Evolutionary conservation across 2,329 filamentous ascomycete genomes (phyloP).

Genomic region (Zelopaecilomyces penicillatus): DNA sequence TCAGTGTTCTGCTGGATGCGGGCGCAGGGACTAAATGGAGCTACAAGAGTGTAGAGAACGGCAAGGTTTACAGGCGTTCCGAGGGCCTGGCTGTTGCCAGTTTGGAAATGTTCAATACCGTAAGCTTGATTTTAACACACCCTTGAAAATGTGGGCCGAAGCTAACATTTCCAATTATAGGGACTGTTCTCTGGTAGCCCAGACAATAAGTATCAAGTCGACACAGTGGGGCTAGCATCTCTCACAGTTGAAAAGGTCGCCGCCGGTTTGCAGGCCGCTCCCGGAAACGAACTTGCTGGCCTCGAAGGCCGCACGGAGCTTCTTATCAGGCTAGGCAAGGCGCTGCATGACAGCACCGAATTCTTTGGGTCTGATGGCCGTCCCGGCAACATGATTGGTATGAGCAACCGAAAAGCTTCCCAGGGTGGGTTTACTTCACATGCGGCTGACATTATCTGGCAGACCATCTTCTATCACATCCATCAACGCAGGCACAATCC

Average conservation of each 20-base stretch:
- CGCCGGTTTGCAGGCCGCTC: slow-evolving; percentile 74
- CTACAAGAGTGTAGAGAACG: slow-evolving; percentile 87
- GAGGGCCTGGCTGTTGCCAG: slow-evolving; percentile 75
- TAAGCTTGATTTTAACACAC: slow-evolving; percentile 19
- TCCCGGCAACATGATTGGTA: slow-evolving; percentile 91
- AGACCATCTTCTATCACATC: slow-evolving; percentile 92
- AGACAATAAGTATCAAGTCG: slow-evolving; percentile 78
- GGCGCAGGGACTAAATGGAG: slow-evolving; percentile 86
- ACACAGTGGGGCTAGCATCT: slow-evolving; percentile 68
- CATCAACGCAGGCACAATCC: slow-evolving; percentile 79
- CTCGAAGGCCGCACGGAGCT: slow-evolving; percentile 77
- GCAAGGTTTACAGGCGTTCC: slow-evolving; percentile 71
- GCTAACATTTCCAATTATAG: slow-evolving; percentile 19
- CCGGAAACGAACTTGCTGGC: slow-evolving; percentile 73
- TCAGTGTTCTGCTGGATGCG: slow-evolving; percentile 77
- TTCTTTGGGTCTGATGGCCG: slow-evolving; percentile 78
- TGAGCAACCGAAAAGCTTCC: slow-evolving; percentile 16
- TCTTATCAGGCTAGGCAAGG: slow-evolving; percentile 64
- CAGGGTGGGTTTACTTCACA: neutral
- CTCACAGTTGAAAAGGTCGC: slow-evolving; percentile 69
- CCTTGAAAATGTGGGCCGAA: slow-evolving; percentile 10
- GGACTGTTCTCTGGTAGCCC: slow-evolving; percentile 81
- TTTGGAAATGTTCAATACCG: slow-evolving; percentile 84
- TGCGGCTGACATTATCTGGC: slow-evolving; percentile 11
- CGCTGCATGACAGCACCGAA: slow-evolving; percentile 65